Evolutionary conservation across 2,329 filamentous ascomycete genomes (phyloP), one percentile per base, ranked within the genome.

Genomic region (Graphilbum sp.): DNA sequence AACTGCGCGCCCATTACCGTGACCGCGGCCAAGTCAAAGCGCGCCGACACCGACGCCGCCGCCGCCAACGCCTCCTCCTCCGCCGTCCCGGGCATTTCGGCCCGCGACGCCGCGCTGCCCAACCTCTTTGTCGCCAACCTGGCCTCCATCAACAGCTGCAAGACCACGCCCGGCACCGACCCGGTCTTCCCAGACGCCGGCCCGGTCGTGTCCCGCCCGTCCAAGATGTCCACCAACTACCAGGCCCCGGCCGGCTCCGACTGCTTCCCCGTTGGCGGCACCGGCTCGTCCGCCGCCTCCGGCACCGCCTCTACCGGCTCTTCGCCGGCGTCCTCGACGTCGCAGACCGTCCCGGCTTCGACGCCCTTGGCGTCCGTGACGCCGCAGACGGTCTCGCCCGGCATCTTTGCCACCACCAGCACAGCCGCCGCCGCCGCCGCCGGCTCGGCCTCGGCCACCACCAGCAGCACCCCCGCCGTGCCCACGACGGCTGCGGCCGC

Each of bases 1-100:
- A 75, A 75, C 52, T 79, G 75, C 45, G 72, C 73, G 0, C 64
- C 66, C 12, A 64, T 78, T 16, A 60, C 62, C 16, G 67, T 78
- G 40, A 50, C 49, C 1, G 50, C 48, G 15, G 49, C 49, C 17
- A 13, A 30, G n/a, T 21, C 36, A 18, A 46, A 45, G 42, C 40
- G 44, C 1, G 43, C 41, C 15, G 41, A 18, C 23, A 5, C 15
- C 27, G 27, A 29, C 27, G 13, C n/a, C 63, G 13, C 40, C 8
- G 25, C 25, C 19, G 34, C 18, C 7, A 37, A 42, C 13, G 39
- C 32, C 32, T n/a, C 16, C 7, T 27, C 25, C 18, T 5, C 21
- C 21, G 21, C 21, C 21, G 21, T 24, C 21, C n/a, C n/a, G n/a
- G n/a, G n/a, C n/a, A n/a, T n/a, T n/a, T 24, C 21, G 5, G 21